Evolutionary conservation across 495 filamentous ascomycete species (phyloP).

Genomic region (Penicillium roqueforti): DNA sequence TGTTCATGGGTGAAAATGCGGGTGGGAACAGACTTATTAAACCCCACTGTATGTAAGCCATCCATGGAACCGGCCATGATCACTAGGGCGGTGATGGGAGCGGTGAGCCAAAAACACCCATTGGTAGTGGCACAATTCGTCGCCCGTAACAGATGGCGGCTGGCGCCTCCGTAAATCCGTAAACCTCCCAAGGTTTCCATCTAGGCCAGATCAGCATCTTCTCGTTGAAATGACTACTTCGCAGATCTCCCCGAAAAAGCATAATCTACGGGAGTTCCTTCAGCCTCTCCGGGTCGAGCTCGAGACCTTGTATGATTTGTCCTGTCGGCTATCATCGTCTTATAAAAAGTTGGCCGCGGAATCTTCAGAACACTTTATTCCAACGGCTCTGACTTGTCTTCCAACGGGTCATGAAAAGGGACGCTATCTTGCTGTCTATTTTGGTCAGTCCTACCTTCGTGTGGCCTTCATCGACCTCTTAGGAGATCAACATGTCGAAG

Average conservation of each 20-base stretch:
- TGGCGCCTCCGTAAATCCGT: no score
- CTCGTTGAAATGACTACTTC: not conserved
- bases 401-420: constrained; percentile 57
- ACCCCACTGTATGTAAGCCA: no score
- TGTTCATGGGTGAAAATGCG: no score
- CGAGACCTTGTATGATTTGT: constrained; percentile 48
- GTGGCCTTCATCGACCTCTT: constrained; percentile 68
- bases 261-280: constrained; percentile 18
- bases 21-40: no score
- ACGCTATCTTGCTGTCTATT: constrained; percentile 66
- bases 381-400: constrained; percentile 66
- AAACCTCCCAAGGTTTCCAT: no score
- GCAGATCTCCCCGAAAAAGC: not conserved
- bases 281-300: constrained; percentile 23
- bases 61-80: no score
- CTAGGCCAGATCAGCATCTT: no score
- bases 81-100: no score
- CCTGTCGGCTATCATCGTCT: constrained; percentile 49
- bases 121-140: no score
- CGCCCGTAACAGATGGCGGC: no score
- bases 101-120: no score
- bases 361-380: constrained; percentile 63
- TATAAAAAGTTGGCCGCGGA: constrained; percentile 57
- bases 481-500: constrained; percentile 32
- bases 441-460: constrained; percentile 69